Percentiles rank a stretch among this genome's conserved stretches.
Evolutionary conservation across 305 asterid species (phyloP).

Genomic region (Euphrasia arctica): DNA sequence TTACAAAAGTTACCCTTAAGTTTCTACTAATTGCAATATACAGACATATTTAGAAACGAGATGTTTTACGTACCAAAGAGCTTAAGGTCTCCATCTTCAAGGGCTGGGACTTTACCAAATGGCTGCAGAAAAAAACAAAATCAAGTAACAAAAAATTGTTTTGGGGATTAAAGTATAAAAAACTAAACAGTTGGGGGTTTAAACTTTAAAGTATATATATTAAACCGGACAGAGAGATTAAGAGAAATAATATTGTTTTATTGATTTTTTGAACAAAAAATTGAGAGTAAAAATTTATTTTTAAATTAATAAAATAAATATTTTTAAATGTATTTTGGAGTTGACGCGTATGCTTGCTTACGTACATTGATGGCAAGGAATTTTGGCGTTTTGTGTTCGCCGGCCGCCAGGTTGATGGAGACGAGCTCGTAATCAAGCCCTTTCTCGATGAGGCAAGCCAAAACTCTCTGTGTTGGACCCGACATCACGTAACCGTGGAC

Average conservation of each 20-base stretch:
- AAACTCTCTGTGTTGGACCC: constrained; percentile 31
- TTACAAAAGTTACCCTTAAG: not conserved
- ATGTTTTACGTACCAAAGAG: constrained; percentile 25
- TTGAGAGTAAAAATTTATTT: too few species aligned
- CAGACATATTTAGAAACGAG: not conserved
- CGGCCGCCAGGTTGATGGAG: constrained; percentile 4
- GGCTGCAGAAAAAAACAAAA: constrained; percentile 35
- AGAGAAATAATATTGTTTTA: too few species aligned
- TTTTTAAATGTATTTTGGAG: constrained; percentile 28
- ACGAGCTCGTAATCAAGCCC: constrained; percentile 34
- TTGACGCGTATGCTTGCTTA: not conserved
- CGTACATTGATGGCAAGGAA: constrained; percentile 34
- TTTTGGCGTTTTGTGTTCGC: too few species aligned
- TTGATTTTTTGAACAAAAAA: too few species aligned
- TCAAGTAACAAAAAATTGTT: too few species aligned
- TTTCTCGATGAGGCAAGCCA: constrained; percentile 37
- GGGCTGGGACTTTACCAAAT: constrained; percentile 50
- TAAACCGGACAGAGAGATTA: too few species aligned
- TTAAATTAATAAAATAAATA: too few species aligned
- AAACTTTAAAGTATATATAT: too few species aligned
- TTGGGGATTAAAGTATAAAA: too few species aligned
- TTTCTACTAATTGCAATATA: too few species aligned
- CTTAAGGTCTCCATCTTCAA: too few species aligned
- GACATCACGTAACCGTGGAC: not conserved
- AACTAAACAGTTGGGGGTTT: constrained; percentile 31